Evolutionary conservation across 495 filamentous ascomycete species (phyloP).

Genomic region (Neurospora discreta): DNA sequence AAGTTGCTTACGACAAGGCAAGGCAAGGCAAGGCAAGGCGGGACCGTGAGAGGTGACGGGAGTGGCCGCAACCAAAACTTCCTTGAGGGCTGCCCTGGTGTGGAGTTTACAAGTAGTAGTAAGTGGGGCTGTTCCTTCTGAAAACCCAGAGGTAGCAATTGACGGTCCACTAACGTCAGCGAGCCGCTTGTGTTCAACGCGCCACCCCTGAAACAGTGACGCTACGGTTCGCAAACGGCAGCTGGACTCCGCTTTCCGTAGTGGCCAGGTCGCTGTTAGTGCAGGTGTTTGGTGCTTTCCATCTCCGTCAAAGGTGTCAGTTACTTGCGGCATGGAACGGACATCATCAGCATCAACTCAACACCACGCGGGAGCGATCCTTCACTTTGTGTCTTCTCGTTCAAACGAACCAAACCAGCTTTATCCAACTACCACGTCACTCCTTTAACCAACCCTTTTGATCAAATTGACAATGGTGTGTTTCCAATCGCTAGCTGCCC

Average conservation of each 20-base stretch:
- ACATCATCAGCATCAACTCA: background rate
- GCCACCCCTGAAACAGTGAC: background rate
- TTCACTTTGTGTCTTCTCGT: background rate
- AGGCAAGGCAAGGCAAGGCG: background rate
- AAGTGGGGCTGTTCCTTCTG: background rate
- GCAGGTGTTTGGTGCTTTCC: background rate
- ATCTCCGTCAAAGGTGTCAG: background rate
- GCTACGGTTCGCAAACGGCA: background rate
- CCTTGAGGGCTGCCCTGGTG: background rate
- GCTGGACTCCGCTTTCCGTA: background rate
- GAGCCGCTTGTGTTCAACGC: background rate
- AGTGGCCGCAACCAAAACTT: background rate
- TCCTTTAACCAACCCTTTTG: background rate
- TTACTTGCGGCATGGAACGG: background rate
- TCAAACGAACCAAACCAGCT: background rate
- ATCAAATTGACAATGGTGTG: conserved; percentile 29
- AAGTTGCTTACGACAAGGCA: background rate
- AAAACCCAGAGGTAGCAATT: background rate
- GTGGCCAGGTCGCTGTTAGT: background rate
- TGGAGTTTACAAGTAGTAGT: background rate
- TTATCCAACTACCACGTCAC: conserved; percentile 2
- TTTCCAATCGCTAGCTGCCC: background rate
- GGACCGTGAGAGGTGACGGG: background rate
- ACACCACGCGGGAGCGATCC: background rate
- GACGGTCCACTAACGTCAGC: background rate